Evolutionary conservation across 441 rosid genomes (phyloP), one percentile per base, ranked within the genome.

Genomic region (Gossypium davidsonii): DNA sequence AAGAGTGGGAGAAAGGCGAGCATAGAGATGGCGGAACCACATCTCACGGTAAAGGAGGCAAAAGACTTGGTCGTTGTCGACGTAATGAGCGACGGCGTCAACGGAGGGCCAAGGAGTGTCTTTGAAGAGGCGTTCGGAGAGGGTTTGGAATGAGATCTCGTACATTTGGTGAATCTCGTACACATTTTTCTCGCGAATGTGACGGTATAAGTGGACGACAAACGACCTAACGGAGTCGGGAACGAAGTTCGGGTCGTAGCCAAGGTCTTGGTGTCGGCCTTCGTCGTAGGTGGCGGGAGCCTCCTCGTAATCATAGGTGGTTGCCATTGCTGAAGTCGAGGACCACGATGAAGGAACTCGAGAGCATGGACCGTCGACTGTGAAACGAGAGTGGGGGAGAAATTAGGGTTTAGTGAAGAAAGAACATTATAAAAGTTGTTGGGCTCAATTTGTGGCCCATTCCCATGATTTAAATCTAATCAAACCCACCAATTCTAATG

Each of bases 121-220:
- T 85, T 94, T 91, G 81, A 94, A 94, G 34, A 85, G 88, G n/a
- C 96, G 86, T 9, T 92, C 96, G 2, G 96, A 94, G 18, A 94
- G 80, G 6, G 86, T 90, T 81, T 92, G 97, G 80, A 94, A 92
- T 23, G 97, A 94, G 10, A 88, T 88, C 86, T 94, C 98, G 81
- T 93, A 94, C 97, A 94, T 94, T 91, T 94, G 97, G 73, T 94
- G 98, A 84, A 92, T 92, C 91, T 91, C 98, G 86, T 92, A 94
- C 18, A 94, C 98, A 44, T 92, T 94, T 88, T 94, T 94, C 84
- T 92, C 99, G 65, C 99, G 81, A 42, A 94, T 92, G 85, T 92
- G 92, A 61, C 99, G 91, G 81, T 94, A 92, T 15, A 92, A 88
- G 73, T 94, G 99, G n/a, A 82, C 90, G 60, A 92, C 92, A 81